Conservation (phyloP, 2,329 filamentous ascomycete species). For the Penicillium sp. region DNA sequence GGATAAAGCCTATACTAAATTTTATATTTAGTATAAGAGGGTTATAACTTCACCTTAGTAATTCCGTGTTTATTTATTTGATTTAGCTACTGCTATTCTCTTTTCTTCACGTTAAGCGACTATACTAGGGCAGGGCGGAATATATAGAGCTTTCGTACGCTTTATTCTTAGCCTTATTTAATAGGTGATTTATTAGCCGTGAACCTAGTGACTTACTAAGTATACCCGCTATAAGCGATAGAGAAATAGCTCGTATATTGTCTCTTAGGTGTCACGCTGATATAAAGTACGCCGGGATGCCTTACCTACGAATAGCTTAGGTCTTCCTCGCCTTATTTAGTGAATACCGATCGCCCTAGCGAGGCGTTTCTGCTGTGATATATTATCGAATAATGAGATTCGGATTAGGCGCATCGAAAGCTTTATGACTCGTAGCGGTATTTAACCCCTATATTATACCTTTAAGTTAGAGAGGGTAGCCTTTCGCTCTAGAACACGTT, state of each 20-base stretch:
- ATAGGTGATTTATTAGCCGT: constrained; percentile 7
- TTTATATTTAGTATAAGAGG: constrained; percentile 4
- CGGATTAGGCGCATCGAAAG: constrained; percentile 6
- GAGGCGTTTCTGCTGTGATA: constrained; percentile 4
- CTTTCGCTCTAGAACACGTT: constrained; percentile 14
- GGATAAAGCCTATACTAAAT: constrained; percentile 5
- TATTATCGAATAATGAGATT: constrained; percentile 4
- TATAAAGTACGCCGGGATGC: constrained; percentile 5
- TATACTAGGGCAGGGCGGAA: not conserved
- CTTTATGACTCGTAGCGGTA: constrained; percentile 7
- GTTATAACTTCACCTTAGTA: not conserved
- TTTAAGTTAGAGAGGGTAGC: constrained; percentile 10
- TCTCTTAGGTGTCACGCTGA: not conserved
- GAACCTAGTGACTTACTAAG: constrained; percentile 11
- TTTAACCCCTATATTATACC: constrained; percentile 14
- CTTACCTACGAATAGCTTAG: constrained; percentile 10
- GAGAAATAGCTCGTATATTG: constrained; percentile 11
- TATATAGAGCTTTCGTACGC: not conserved
- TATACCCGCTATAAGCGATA: constrained; percentile 12
- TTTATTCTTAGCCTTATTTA: constrained; percentile 6
- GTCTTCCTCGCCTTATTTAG: constrained; percentile 12
- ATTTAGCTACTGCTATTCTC: constrained; percentile 5
- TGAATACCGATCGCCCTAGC: constrained; percentile 6
- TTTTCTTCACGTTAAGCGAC: constrained; percentile 3
- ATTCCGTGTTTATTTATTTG: not conserved